Evolutionary conservation across 2,329 filamentous ascomycete genomes (phyloP).

Genomic region (Botrytis pseudocinerea): DNA sequence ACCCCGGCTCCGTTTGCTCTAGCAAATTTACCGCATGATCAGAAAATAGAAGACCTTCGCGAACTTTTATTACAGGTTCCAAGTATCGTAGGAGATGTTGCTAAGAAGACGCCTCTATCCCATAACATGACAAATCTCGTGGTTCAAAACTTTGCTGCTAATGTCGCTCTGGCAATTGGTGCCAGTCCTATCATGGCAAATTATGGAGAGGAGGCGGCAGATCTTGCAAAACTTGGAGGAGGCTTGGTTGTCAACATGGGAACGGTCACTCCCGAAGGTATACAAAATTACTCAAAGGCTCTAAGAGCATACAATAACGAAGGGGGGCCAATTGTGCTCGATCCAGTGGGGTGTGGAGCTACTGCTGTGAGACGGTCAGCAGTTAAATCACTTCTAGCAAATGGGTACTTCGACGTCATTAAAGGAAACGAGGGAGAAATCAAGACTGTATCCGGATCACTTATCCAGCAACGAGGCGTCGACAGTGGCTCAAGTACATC

Average conservation of each 20-base stretch:
- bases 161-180: conserved; percentile 80
- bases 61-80: conserved; percentile 32
- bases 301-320: conserved; percentile 78
- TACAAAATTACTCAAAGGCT: conserved; percentile 71
- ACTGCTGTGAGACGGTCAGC: conserved; percentile 72
- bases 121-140: conserved; percentile 99
- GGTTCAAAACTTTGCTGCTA: conserved; percentile 92
- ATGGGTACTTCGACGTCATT: conserved; percentile 81
- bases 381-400: conserved; percentile 67
- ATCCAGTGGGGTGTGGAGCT: conserved; percentile 88
- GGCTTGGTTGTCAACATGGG: conserved; percentile 94
- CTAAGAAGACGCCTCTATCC: conserved; percentile 67
- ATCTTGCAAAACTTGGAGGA: conserved; percentile 75
- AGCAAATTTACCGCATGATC: conserved; percentile 22
- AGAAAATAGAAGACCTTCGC: conserved; percentile 34
- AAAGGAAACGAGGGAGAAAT: conserved; percentile 96
- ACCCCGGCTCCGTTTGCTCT: conserved; percentile 37
- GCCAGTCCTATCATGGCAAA: conserved; percentile 94
- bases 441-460: conserved; percentile 62
- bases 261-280: conserved; percentile 74
- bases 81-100: conserved; percentile 60
- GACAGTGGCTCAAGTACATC: conserved; percentile 67
- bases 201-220: conserved; percentile 76
- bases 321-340: conserved; percentile 75
- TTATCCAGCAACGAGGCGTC: conserved; percentile 74